A percentile compares a stretch with the other conserved stretches of the same genome.
Conservation (phyloP, 2,329 filamentous ascomycete species). For the Lasiodiplodia hormozganensis region DNA sequence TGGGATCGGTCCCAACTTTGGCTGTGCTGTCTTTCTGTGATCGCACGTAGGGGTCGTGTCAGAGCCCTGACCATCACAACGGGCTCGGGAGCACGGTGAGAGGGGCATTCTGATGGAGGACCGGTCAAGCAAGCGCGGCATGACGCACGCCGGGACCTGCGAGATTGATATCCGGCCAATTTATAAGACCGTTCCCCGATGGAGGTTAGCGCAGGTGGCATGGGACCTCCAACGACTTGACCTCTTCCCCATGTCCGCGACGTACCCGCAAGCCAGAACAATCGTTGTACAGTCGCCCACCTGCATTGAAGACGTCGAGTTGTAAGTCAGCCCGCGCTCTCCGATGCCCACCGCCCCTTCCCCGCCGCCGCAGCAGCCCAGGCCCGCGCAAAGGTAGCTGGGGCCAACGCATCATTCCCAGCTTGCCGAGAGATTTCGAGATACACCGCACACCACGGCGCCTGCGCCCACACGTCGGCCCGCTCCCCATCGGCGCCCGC, state of each 20-base stretch:
- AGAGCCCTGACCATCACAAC: neutral
- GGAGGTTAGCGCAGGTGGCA: slow-evolving; percentile 17
- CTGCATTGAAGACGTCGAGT: slow-evolving; percentile 23
- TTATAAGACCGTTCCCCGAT: slow-evolving; percentile 28
- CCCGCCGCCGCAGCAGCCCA: neutral
- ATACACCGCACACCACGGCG: slow-evolving; percentile 27
- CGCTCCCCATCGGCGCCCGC: slow-evolving; percentile 25
- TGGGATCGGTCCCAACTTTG: slow-evolving; percentile 12
- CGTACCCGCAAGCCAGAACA: slow-evolving; percentile 24
- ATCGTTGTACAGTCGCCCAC: slow-evolving; percentile 20
- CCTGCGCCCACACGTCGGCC: slow-evolving; percentile 24
- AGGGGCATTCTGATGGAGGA: slow-evolving; percentile 14
- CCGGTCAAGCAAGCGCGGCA: slow-evolving; percentile 14
- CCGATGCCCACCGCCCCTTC: neutral
- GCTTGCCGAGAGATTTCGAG: slow-evolving; percentile 29
- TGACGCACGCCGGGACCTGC: slow-evolving; percentile 20
- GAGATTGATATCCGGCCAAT: slow-evolving; percentile 29
- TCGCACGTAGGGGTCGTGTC: neutral
- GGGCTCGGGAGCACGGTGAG: slow-evolving; percentile 1
- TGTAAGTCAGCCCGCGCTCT: slow-evolving; percentile 14
- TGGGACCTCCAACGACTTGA: slow-evolving; percentile 28
- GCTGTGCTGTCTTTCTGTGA: neutral
- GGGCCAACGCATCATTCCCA: slow-evolving; percentile 28
- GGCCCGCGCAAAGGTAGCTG: slow-evolving; percentile 22
- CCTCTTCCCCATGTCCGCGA: slow-evolving; percentile 29